Evolutionary conservation across 768 basidiomycete species (phyloP), one percentile per base, ranked within the genome.

Genomic region (Botryobasidium botryosum): DNA sequence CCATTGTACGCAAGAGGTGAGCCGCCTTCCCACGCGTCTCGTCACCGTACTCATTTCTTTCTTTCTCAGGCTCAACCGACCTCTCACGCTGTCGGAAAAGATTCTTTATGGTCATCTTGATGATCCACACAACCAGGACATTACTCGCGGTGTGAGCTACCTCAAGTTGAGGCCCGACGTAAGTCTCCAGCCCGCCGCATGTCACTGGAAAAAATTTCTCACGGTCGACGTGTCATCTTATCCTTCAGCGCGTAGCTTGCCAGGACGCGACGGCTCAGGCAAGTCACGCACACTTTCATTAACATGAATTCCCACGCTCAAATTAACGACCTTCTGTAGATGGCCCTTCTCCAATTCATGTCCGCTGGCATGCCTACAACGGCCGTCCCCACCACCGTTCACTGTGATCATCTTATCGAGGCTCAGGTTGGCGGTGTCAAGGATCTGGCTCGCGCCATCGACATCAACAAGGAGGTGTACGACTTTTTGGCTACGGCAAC

Each of bases 261-360:
- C 83, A 86, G 69, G 84, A 88, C 70, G 84, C 84, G 51, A 86
- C 84, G 15, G 81, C 83, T 32, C 82, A 85, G 67, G 81, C 81
- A 51, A 28, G 64, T 51, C 51, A n/a, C n/a, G n/a, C n/a, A n/a
- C n/a, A n/a, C 20, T 48, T 40, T 29, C 7, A 27, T 46, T 40
- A 44, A 44, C 35, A 42, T 50, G 37, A 15, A n/a, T n/a, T n/a
- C n/a, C n/a, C n/a, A n/a, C n/a, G n/a, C 40, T 10, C 18, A 6
- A 20, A 40, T 12, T 42, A n/a, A n/a, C n/a, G 18, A 8, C 44
- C 65, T 63, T 57, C 59, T 46, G 0, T 61, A 97, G 86, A 99
- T 99, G 94, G 94, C 94, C 17, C 75, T 99, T 46, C 73, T 99
- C 53, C 94, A 99, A 71, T 99, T 99, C 75, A 99, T 99, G 94